Evolutionary conservation across 2,329 filamentous ascomycete species (phyloP).

Genomic region (Knufia petricola): DNA sequence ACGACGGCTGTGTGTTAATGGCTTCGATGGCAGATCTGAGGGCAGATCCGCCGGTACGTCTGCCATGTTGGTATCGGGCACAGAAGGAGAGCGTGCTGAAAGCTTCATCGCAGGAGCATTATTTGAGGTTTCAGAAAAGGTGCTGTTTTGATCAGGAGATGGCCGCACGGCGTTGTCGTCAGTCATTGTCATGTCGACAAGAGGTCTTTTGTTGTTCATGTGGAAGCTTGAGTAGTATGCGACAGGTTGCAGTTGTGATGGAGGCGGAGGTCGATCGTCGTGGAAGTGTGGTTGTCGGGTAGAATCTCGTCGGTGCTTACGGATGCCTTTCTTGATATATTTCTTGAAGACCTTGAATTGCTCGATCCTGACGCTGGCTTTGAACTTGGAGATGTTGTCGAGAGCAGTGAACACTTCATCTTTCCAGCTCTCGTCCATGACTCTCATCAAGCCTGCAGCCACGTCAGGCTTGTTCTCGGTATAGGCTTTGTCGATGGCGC

Average conservation of each 20-base stretch:
- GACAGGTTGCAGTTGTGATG: neutral
- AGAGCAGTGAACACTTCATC: conserved; percentile 20
- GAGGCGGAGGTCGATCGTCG: neutral
- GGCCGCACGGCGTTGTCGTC: neutral
- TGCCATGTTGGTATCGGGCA: neutral
- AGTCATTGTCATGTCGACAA: neutral
- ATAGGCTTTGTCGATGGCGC: conserved; percentile 17
- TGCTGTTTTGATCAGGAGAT: neutral
- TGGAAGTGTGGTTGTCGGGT: neutral
- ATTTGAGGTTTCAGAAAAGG: neutral
- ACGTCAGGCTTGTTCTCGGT: conserved; percentile 16
- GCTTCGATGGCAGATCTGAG: neutral
- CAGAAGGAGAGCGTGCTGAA: neutral
- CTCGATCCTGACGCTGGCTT: conserved; percentile 13
- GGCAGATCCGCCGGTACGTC: neutral
- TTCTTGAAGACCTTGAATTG: conserved; percentile 23
- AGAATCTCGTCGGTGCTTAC: conserved; percentile 11
- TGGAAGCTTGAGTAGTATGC: conserved; percentile 6
- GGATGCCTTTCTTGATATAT: conserved; percentile 22
- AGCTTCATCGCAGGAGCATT: neutral
- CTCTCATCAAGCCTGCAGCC: conserved; percentile 16
- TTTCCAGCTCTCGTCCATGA: conserved; percentile 16
- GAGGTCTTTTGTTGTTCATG: conserved; percentile 1
- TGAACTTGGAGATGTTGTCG: conserved; percentile 19
- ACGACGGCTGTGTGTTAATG: conserved; percentile 8